Evolutionary conservation across 495 filamentous ascomycete genomes (phyloP).

Genomic region (Hapsidospora chrysogenum): DNA sequence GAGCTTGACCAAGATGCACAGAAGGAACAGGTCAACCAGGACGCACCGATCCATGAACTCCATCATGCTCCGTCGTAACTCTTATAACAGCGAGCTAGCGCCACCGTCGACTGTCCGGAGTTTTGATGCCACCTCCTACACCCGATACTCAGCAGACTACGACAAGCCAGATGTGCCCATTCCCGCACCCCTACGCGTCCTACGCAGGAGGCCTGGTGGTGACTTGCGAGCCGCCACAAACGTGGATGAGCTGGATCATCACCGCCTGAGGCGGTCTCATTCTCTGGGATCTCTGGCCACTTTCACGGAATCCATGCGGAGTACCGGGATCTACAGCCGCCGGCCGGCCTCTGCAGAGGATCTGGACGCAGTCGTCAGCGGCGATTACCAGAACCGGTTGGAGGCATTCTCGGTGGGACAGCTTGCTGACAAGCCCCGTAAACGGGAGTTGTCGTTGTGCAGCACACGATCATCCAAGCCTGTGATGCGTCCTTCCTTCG

Average conservation of each 20-base stretch:
- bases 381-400: slow-evolving; percentile 19
- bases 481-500: slow-evolving; percentile 70
- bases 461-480: slow-evolving; percentile 62
- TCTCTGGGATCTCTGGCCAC: slow-evolving; percentile 59
- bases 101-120: slow-evolving; percentile 38
- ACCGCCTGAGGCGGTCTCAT: slow-evolving; percentile 35
- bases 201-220: slow-evolving; percentile 77
- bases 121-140: slow-evolving; percentile 42
- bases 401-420: slow-evolving; percentile 42
- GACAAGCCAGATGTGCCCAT: slow-evolving; percentile 17
- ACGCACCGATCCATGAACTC: slow-evolving; percentile 22
- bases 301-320: slow-evolving; percentile 49
- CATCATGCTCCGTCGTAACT: slow-evolving; percentile 26
- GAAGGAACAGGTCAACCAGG: slow-evolving; percentile 19
- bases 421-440: slow-evolving; percentile 30
- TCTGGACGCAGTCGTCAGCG: slow-evolving; percentile 10
- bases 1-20: slow-evolving; percentile 12
- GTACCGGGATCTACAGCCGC: slow-evolving; percentile 19
- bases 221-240: slow-evolving; percentile 68
- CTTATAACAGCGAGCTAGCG: slow-evolving; percentile 56
- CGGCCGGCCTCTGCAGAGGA: not conserved
- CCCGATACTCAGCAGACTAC: slow-evolving; percentile 9
- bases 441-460: slow-evolving; percentile 41
- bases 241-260: slow-evolving; percentile 46
- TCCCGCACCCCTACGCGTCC: slow-evolving; percentile 37